Conservation (phyloP, 345 rosid genomes). For the Gossypium rotundifolium region DNA sequence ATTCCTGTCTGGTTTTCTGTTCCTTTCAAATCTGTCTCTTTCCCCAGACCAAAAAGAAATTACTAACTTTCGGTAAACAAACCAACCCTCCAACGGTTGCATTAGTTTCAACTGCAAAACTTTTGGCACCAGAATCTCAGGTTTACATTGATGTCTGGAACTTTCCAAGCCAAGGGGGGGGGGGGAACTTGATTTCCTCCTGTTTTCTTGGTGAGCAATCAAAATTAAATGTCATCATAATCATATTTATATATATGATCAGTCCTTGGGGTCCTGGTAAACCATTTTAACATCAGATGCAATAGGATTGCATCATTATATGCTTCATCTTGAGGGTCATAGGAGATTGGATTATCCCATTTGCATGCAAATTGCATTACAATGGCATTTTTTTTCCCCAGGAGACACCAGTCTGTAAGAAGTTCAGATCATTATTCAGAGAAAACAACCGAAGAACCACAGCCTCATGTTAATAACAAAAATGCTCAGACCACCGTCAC, state of each 20-base stretch:
- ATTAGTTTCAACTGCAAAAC: background rate
- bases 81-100: background rate
- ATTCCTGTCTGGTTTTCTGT: background rate
- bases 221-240: background rate
- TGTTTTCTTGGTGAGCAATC: background rate
- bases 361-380: background rate
- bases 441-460: slow-evolving; percentile 39
- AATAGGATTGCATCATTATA: background rate
- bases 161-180: background rate
- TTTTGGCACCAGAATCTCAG: background rate
- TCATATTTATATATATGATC: background rate
- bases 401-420: slow-evolving; percentile 17
- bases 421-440: slow-evolving; percentile 23
- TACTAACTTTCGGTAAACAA: background rate
- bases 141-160: background rate
- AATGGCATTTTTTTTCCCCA: slow-evolving; percentile 17
- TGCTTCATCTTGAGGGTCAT: background rate
- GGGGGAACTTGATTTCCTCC: background rate
- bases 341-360: background rate
- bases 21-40: slow-evolving; percentile 10
- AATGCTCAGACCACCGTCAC: slow-evolving; percentile 59
- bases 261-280: background rate
- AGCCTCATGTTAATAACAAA: slow-evolving; percentile 16
- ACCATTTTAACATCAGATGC: background rate
- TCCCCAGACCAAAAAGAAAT: background rate